These are phyloP conservation scores for Alternaria consortialis DNA, from an alignment of 2,329 filamentous ascomycete species.

Conservation along the genomic window DNA sequence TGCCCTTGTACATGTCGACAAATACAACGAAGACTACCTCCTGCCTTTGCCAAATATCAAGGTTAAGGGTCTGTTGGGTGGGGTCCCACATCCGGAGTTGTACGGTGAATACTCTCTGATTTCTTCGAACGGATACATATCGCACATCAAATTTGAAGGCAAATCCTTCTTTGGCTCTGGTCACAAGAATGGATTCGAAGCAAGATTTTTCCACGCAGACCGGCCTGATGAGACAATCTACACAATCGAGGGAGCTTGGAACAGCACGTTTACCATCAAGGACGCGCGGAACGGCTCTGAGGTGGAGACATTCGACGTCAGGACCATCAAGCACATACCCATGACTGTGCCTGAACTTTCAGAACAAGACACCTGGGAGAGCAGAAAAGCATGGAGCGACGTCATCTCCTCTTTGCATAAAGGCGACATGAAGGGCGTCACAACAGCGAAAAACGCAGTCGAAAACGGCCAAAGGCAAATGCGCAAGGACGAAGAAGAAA, in stretches of 20 bases:
- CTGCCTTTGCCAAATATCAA: slow-evolving; percentile 58
- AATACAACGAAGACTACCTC: slow-evolving; percentile 56
- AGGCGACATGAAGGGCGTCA: slow-evolving; percentile 54
- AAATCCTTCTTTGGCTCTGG: slow-evolving; percentile 54
- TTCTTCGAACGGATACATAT: slow-evolving; percentile 53
- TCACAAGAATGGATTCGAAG: slow-evolving; percentile 54
- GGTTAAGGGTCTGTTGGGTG: slow-evolving; percentile 56
- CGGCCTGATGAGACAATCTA: slow-evolving; percentile 48
- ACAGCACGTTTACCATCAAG: slow-evolving; percentile 50
- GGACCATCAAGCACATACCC: slow-evolving; percentile 26
- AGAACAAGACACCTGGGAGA: slow-evolving; percentile 58
- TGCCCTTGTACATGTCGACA: slow-evolving; percentile 55
- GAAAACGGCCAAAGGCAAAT: slow-evolving; percentile 54
- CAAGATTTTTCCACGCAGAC: slow-evolving; percentile 49
- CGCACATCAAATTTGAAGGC: slow-evolving; percentile 56
- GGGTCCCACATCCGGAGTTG: slow-evolving; percentile 57
- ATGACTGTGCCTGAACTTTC: slow-evolving; percentile 41
- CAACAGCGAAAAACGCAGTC: slow-evolving; percentile 42
- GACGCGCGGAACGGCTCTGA: slow-evolving; percentile 45
- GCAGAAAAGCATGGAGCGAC: slow-evolving; percentile 54
- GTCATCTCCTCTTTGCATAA: slow-evolving; percentile 51
- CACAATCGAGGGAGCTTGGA: slow-evolving; percentile 55
- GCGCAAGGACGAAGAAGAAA: slow-evolving; percentile 50
- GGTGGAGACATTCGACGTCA: slow-evolving; percentile 51
- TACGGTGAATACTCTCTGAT: slow-evolving; percentile 54